These are phyloP conservation scores for Aspergillus baeticus DNA, from an alignment of 495 filamentous ascomycete genomes.

Conservation along the genomic window DNA sequence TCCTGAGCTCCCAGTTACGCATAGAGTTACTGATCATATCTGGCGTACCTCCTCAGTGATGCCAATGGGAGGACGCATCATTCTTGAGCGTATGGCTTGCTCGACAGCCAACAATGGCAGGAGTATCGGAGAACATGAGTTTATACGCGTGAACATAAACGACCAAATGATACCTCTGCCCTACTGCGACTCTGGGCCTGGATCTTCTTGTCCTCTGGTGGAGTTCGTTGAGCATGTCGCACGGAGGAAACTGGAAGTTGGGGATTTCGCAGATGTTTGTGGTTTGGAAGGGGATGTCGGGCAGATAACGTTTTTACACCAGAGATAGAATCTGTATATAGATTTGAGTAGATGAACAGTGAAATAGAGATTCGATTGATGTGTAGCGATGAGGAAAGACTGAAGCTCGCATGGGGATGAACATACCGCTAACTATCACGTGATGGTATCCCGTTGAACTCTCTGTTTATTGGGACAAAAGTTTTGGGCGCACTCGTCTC, in stretches of 20 bases:
- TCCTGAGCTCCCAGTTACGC: slow-evolving; percentile 41
- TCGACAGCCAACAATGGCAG: slow-evolving; percentile 6
- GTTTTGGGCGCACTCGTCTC: slow-evolving; percentile 16
- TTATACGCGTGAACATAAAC: slow-evolving; percentile 57
- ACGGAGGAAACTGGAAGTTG: slow-evolving; percentile 25
- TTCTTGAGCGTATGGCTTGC: slow-evolving; percentile 54
- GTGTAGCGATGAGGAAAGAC: no score
- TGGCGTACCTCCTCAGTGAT: slow-evolving; percentile 57
- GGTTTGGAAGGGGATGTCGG: slow-evolving; percentile 27
- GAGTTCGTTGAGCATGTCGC: slow-evolving; percentile 44
- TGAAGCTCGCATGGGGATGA: neutral
- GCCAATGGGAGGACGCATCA: slow-evolving; percentile 59
- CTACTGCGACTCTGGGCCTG: slow-evolving; percentile 50
- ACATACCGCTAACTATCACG: slow-evolving; percentile 11
- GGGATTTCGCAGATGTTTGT: slow-evolving; percentile 34
- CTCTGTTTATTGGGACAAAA: slow-evolving; percentile 28
- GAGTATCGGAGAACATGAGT: slow-evolving; percentile 21
- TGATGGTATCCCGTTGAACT: slow-evolving; percentile 25
- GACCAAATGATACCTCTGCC: slow-evolving; percentile 55
- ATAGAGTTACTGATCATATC: slow-evolving; percentile 37
- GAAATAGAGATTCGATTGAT: neutral
- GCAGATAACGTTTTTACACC: slow-evolving; percentile 29
- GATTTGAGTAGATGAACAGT: neutral
- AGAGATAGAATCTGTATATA: slow-evolving; percentile 11
- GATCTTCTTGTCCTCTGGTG: slow-evolving; percentile 49